Conservation (phyloP, 2,329 filamentous ascomycete species). For the Penicillium sp. region DNA sequence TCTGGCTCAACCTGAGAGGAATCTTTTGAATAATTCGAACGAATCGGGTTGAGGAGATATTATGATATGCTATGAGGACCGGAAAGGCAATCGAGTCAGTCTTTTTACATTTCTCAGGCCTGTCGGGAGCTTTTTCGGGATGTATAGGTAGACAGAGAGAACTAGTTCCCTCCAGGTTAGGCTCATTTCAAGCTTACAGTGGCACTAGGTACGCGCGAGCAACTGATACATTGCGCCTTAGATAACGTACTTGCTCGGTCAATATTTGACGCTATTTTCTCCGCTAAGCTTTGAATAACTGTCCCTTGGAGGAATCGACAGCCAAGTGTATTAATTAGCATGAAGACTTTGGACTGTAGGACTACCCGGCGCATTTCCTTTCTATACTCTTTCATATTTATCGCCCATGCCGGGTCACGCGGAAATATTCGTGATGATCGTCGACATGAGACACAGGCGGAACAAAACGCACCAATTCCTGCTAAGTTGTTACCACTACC, state of each 20-base stretch:
- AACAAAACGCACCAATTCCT: not conserved
- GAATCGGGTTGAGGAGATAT: too few relatives aligned
- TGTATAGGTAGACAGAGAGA: not conserved
- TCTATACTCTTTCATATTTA: not conserved
- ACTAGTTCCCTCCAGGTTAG: not conserved
- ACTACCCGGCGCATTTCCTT: not conserved
- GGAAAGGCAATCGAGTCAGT: not conserved
- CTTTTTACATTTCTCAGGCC: not conserved
- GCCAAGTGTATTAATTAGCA: not conserved
- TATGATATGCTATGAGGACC: not conserved
- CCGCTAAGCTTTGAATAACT: not conserved
- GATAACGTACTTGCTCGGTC: not conserved
- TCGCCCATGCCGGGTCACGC: not conserved
- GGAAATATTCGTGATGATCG: not conserved
- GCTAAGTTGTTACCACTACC: not conserved
- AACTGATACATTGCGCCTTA: not conserved
- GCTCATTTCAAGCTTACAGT: not conserved
- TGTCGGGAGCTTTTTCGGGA: not conserved
- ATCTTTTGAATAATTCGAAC: too few relatives aligned
- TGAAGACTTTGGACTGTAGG: not conserved
- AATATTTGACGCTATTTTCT: not conserved
- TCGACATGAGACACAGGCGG: not conserved
- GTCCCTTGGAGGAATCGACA: not conserved
- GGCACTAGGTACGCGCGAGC: not conserved
- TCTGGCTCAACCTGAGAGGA: not conserved